These are phyloP conservation scores for Ramalina peruviana DNA, from an alignment of 495 filamentous ascomycete species.

Conservation along the genomic window DNA sequence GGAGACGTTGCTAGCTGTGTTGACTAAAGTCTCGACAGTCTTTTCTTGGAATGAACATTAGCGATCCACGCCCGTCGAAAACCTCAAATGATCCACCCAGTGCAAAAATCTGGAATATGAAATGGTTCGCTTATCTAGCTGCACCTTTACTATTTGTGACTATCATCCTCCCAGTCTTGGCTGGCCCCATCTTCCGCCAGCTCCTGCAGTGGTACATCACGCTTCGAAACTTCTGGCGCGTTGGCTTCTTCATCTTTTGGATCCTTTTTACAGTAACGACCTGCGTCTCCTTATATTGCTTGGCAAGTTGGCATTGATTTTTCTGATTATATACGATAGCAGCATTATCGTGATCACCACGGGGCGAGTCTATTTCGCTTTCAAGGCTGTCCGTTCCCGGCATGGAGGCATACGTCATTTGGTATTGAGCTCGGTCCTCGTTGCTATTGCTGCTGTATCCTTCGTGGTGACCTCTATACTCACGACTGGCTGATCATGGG, in stretches of 20 bases:
- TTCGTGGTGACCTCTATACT: no score
- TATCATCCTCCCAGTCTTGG: slow-evolving; percentile 7
- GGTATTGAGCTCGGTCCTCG: no score
- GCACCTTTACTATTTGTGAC: slow-evolving; percentile 6
- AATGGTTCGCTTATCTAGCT: slow-evolving; percentile 5
- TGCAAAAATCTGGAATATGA: slow-evolving; percentile 5
- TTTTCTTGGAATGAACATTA: slow-evolving; percentile 11
- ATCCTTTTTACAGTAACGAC: not conserved
- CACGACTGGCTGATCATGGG: no score
- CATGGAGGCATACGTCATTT: no score
- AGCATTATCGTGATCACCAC: no score
- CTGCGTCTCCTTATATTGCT: not conserved
- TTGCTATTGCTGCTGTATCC: no score
- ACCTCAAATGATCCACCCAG: not conserved
- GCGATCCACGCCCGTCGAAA: not conserved
- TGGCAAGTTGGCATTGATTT: no score
- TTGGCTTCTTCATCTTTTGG: not conserved
- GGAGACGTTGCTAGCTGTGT: not conserved
- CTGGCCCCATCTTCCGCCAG: slow-evolving; percentile 3
- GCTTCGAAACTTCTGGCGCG: slow-evolving; percentile 2
- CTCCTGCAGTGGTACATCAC: not conserved
- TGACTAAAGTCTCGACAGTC: not conserved
- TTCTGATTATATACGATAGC: no score
- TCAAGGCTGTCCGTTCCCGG: no score
- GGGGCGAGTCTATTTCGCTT: no score